Evolutionary conservation across 352 stramenopile genomes (phyloP).

Genomic region (Blastocystis sp.): DNA sequence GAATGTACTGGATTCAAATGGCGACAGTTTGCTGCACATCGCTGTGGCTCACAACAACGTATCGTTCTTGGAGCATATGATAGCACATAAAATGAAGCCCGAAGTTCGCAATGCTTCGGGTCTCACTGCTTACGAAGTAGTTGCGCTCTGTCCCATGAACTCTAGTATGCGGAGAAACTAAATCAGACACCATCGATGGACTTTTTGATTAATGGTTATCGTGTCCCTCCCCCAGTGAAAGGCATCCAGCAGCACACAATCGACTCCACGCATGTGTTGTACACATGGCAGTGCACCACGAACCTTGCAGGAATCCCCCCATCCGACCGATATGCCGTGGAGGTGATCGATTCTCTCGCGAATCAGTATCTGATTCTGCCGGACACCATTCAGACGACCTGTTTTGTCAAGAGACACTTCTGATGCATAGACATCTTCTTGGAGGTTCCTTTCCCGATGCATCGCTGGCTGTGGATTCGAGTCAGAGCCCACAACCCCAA

Average conservation of each 20-base stretch:
- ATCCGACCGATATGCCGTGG: background rate
- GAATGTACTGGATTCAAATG: background rate
- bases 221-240: background rate
- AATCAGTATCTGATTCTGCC: background rate
- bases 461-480: background rate
- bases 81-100: background rate
- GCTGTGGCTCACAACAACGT: background rate
- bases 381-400: background rate
- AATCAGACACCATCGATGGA: background rate
- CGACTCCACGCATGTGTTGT: background rate
- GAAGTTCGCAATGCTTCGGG: background rate
- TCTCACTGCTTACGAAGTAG: background rate
- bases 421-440: constrained; percentile 15
- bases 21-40: background rate
- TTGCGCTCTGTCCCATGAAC: background rate
- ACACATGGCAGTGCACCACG: background rate
- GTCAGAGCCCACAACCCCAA: background rate
- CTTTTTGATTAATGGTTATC: background rate
- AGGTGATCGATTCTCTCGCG: background rate
- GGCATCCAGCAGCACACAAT: background rate
- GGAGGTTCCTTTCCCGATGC: background rate
- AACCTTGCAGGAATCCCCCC: background rate
- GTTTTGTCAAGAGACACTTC: background rate
- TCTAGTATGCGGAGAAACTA: background rate
- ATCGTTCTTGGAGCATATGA: background rate